These are phyloP conservation scores for Eutreptiella sp. DNA, from an alignment of 208 protist genomes.

Conservation along the genomic window DNA sequence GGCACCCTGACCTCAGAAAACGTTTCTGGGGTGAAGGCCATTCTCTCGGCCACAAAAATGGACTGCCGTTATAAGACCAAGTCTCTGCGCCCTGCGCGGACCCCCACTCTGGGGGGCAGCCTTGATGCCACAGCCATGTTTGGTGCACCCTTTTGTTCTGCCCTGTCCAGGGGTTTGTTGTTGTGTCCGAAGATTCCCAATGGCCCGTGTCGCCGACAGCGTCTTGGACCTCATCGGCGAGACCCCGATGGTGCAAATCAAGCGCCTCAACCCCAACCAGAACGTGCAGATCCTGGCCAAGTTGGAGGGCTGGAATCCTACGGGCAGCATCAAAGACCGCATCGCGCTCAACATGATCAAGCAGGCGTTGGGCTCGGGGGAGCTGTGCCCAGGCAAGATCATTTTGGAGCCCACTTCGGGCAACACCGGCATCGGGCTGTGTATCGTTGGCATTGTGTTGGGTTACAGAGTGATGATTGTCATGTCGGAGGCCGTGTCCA, in stretches of 20 bases:
- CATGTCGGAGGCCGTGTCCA: slow-evolving; percentile 2
- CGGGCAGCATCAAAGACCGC: slow-evolving; percentile 3
- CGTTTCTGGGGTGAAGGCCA: too few species aligned
- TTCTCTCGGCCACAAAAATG: too few species aligned
- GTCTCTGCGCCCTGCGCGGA: too few species aligned
- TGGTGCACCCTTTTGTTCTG: too few species aligned
- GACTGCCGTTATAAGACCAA: too few species aligned
- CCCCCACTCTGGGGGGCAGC: too few species aligned
- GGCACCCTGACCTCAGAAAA: too few species aligned
- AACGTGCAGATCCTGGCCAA: slow-evolving; percentile 7
- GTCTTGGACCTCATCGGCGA: slow-evolving; percentile 6
- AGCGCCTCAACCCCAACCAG: not conserved
- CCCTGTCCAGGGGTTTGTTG: too few species aligned
- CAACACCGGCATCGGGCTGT: slow-evolving; percentile 7
- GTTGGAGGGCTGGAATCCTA: not conserved
- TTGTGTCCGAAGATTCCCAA: too few species aligned
- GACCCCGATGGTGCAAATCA: slow-evolving; percentile 5
- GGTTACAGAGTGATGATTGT: slow-evolving; percentile 7
- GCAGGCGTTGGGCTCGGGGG: not conserved
- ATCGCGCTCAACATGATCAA: slow-evolving; percentile 5
- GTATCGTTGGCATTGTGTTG: not conserved
- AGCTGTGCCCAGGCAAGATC: not conserved
- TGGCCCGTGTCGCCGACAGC: slow-evolving; percentile 1
- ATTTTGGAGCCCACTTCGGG: slow-evolving; percentile 12
- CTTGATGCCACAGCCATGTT: too few species aligned